Evolutionary conservation across 2,329 filamentous ascomycete genomes (phyloP), one percentile per base, ranked within the genome.

Genomic region (Hypoxylon sp.): DNA sequence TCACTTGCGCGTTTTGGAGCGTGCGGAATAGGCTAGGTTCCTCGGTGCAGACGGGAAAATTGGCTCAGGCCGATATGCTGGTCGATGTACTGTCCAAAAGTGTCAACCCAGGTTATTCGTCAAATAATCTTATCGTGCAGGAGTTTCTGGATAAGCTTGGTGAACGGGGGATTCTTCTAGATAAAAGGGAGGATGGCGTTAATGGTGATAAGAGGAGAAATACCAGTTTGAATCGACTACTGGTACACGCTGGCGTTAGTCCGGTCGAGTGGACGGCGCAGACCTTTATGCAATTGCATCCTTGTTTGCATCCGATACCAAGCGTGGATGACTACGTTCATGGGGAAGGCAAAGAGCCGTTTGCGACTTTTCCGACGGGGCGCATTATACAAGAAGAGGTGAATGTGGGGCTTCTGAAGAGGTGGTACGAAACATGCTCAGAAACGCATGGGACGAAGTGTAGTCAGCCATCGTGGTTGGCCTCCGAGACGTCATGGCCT

Each of bases 271-370:
- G 54, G 42, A 68, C 51, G 35, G 32, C 60, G 24, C 69, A 70
- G 65, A 64, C 60, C 5, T 72, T 72, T 6, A 35, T 71, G 35
- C 67, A 73, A 46, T 46, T 73, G 29, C 71, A 72, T 59, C 71
- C 71, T 32, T 73, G 69, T 46, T 2, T 67, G 10, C 55, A 73
- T 52, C 69, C 69, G 6, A n/a, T 72, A 4, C 69, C 65, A n/a
- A 62, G 60, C 8, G 55, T 69, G 24, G 58, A 67, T 21, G 62
- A 70, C 10, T 72, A 67, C 44, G 59, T 24, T 5, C 21, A 37
- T 13, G 63, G 59, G 5, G 62, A 52, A n/a, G n/a, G n/a, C n/a
- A n/a, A n/a, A 13, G 35, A 10, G 21, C 65, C 67, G 17, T 69
- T 53, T 47, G n/a, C 63, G 39, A 24, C 39, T 15, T 73, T 70